phyloP scores from a whole-genome alignment of 176 grass and related monocot species.

The Miscanthus lutarioriparius region DNA sequence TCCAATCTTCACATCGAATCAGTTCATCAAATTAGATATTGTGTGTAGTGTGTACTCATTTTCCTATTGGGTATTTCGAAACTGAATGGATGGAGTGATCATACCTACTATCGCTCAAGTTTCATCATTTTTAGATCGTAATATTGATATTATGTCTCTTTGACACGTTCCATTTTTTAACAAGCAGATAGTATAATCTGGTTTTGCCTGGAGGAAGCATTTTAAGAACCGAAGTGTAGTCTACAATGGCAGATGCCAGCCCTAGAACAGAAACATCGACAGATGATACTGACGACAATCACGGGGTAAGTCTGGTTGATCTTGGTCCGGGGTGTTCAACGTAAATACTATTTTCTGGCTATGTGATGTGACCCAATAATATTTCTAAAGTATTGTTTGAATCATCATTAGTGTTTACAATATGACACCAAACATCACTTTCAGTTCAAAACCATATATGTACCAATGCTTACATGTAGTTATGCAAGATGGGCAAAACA shows the following conservation, averaged over 20 bases:
- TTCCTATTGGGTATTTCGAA: not conserved
- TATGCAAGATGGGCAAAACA: not conserved
- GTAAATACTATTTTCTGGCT: slow-evolving; percentile 14
- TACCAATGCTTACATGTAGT: slow-evolving; percentile 22
- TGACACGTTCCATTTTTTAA: slow-evolving; percentile 18
- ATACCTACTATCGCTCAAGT: not conserved
- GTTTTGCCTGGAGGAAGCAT: slow-evolving; percentile 4
- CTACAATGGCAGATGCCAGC: slow-evolving; percentile 86
- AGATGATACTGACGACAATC: slow-evolving; percentile 83
- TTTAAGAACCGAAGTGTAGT: slow-evolving; percentile 37
- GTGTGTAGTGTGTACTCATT: not conserved
- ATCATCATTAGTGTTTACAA: slow-evolving; percentile 5
- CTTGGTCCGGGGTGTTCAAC: not conserved
- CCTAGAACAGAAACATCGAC: slow-evolving; percentile 94
- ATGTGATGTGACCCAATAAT: slow-evolving; percentile 13
- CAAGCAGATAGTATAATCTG: slow-evolving; percentile 20
- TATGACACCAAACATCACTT: slow-evolving; percentile 4
- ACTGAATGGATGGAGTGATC: not conserved
- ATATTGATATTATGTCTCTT: not conserved
- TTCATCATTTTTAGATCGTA: slow-evolving; percentile 2
- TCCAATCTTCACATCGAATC: not conserved
- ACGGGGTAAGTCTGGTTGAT: slow-evolving; percentile 40
- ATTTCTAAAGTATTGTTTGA: not conserved
- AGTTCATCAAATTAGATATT: not conserved
- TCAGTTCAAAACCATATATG: slow-evolving; percentile 15